Evolutionary conservation across 345 rosid genomes (phyloP).

Genomic region (Sisymbrium altissimum): DNA sequence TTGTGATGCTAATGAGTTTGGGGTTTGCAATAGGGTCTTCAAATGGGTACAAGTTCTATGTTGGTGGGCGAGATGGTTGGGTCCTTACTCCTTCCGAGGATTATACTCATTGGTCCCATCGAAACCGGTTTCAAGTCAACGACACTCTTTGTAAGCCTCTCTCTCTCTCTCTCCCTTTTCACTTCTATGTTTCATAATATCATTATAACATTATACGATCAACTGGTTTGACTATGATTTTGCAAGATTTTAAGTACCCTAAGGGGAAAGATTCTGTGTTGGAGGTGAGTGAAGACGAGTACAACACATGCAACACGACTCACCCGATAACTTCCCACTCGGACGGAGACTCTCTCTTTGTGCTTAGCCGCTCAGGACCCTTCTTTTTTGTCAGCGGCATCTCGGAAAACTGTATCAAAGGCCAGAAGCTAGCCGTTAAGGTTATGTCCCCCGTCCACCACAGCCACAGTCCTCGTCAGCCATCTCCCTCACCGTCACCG

Average conservation of each 20-base stretch:
- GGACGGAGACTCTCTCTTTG: conserved; percentile 54
- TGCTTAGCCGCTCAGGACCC: conserved; percentile 49
- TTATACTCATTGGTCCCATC: conserved; percentile 77
- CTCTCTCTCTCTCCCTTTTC: not conserved
- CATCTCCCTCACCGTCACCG: conserved; percentile 5
- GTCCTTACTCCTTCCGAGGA: conserved; percentile 57
- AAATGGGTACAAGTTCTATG: conserved; percentile 47
- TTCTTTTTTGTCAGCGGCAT: conserved; percentile 68
- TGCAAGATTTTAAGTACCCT: conserved; percentile 27
- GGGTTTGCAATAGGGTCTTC: conserved; percentile 38
- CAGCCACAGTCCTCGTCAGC: conserved; percentile 13
- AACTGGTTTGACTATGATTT: not conserved
- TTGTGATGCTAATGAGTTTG: conserved; percentile 16
- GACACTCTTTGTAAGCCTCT: conserved; percentile 63
- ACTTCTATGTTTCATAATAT: not conserved
- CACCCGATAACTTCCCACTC: conserved; percentile 50
- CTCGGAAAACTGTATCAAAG: conserved; percentile 52
- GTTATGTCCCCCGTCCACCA: conserved; percentile 44
- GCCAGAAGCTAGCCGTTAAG: conserved; percentile 57
- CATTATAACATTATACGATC: not conserved
- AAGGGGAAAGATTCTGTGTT: conserved; percentile 59
- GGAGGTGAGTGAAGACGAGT: conserved; percentile 53
- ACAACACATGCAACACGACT: conserved; percentile 57
- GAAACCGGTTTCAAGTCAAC: conserved; percentile 76
- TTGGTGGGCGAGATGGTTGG: conserved; percentile 89